Evolutionary conservation across 1,139 yeast species (phyloP), one percentile per base, ranked within the genome.

Genomic region (Yamadazyma songkhlaensis): DNA sequence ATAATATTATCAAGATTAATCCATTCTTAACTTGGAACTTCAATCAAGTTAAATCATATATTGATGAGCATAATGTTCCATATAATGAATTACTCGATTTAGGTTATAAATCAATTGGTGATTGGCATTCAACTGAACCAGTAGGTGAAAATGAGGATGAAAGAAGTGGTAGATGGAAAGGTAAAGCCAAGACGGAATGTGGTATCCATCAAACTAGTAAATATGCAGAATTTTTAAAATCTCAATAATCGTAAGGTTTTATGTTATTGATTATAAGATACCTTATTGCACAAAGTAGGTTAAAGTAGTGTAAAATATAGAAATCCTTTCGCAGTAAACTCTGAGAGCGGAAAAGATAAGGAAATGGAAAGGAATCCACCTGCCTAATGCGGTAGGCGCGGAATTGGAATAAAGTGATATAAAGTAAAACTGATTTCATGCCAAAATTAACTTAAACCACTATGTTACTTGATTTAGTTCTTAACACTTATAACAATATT

Each of bases 121-220:
- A 92, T 61, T 92, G 92, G 79, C 98, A 92, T 60, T 86, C 96
- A 1, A 92, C 98, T 0, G 79, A 65, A 29, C 97, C 97, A 1
- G 95, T 88, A 9, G 77, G 69, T 9, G 96, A 85, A 34, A 96
- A 94, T 4, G 97, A 88, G 55, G 97, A 90, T 56, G 98, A 92
- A 58, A 77, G 98, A 49, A 80, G 95, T 23, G 98, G 98, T 1
- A 77, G 98, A 52, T 92, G 98, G 98, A 84, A 85, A 68, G 97
- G 97, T 2, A 77, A 84, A 58, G 74, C 80, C 4, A 92, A 92
- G 66, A 88, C 96, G 0, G 98, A 92, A 58, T 92, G 98, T 62
- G 98, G 98, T 2, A 89, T 92, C 40, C 98, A 92, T 55, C 84
- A 82, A 49, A 77, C 89, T 2, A 75, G 82, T 27, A 75, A 84